Conservation (phyloP, 73 alveolate genomes). For the Paramecium sonneborni region DNA sequence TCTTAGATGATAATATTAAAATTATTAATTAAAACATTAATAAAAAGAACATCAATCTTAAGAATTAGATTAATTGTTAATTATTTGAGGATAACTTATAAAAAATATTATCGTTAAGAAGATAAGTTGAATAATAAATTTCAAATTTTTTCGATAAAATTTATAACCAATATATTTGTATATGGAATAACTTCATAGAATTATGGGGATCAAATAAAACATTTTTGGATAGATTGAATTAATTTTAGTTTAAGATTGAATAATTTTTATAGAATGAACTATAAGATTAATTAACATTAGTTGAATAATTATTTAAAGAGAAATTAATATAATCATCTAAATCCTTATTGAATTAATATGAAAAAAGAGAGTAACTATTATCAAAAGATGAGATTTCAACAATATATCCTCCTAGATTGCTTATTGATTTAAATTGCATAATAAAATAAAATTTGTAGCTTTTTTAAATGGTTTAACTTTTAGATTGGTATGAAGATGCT, state of each 20-base stretch:
- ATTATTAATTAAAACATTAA: not conserved
- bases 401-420: not conserved
- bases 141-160: slow-evolving; percentile 1
- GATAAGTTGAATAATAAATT: not conserved
- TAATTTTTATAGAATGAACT: not conserved
- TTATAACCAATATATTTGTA: not conserved
- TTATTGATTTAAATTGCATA: not conserved
- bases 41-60: not conserved
- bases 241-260: not conserved
- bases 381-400: not conserved
- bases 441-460: not conserved
- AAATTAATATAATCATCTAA: not conserved
- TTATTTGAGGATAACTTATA: not conserved
- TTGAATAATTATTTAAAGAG: not conserved
- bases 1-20: not conserved
- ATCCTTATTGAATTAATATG: not conserved
- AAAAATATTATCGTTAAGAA: not conserved
- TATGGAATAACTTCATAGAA: slow-evolving; percentile 2
- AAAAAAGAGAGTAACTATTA: not conserved
- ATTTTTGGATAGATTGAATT: not conserved
- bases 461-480: not conserved
- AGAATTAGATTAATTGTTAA: not conserved
- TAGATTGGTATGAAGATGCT: slow-evolving; percentile 2
- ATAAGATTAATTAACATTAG: not conserved
- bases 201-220: not conserved